Base-by-base conservation (phyloP, 1,284 basidiomycete genomes). In the Microstroma glucosiphilum region DNA sequence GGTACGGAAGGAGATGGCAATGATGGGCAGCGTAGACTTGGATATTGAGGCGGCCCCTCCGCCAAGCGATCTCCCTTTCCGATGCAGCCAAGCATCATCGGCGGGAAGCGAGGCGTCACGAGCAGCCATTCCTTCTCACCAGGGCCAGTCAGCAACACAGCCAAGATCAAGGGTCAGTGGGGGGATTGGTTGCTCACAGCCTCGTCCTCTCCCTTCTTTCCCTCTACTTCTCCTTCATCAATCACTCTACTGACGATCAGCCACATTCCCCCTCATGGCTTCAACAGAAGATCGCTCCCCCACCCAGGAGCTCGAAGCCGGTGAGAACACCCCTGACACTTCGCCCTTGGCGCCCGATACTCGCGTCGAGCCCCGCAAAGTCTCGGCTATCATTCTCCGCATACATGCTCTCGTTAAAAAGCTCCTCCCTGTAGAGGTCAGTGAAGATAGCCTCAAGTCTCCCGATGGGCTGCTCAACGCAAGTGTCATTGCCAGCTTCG, bases 371-470 rank as follows among this genome's bases (percentile, higher is more conserved):
- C 69, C 72, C 4, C 65, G 66, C 59, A 68, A 65, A 57, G 60
- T 71, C 56, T 63, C 68, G 11, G 69, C 68, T 1, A 59, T 75
- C 41, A 69, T 73, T 42, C 64, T 72, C 17, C 64, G 73, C 41
- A 59, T 70, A 12, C 64, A 59, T 15, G 61, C 65, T 1, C 61
- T 75, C n/a, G 58, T 72, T n/a, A 57, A 56, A 40, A 53, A 65
- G 46, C 67, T 73, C 30, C 63, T 75, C 41, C 64, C 67, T 41
- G 67, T 61, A 51, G 72, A 75, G 40, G 56, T 75, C 6, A 70
- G 72, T 57, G 67, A 72, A 41, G 59, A 65, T 13, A 66, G 58
- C 13, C 66, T 75, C 63, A 68, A 63, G 21, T 60, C 62, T 12
- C 25, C 64, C 8, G 71, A 73, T 30, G 73, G 70, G 13, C 40